Percentiles rank a stretch among this genome's conserved stretches.
Evolutionary conservation across 345 rosid species (phyloP).

Genomic region (Brassica napus): DNA sequence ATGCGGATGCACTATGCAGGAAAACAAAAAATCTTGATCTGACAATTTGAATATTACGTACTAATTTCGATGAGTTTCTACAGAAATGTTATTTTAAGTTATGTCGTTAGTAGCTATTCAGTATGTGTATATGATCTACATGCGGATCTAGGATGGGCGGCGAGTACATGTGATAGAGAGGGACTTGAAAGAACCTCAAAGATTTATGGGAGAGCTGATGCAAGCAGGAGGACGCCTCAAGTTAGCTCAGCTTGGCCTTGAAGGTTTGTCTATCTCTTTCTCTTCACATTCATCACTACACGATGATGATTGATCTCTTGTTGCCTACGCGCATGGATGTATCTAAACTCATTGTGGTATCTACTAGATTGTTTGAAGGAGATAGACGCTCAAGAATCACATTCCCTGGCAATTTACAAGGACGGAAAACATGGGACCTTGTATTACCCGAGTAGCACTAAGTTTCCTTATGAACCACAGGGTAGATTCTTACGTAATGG

Average conservation of each 20-base stretch:
- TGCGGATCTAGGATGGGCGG: conserved; percentile 60
- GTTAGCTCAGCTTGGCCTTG: conserved; percentile 62
- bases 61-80: background rate
- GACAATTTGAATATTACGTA: background rate
- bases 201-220: conserved; percentile 67
- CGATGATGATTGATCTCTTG: background rate
- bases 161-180: conserved; percentile 64
- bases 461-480: conserved; percentile 19
- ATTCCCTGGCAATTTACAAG: conserved; percentile 22
- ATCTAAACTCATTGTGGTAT: background rate
- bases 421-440: conserved; percentile 23
- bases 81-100: background rate
- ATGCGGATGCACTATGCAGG: background rate
- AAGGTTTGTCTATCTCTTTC: conserved; percentile 37
- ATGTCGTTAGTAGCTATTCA: background rate
- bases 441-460: conserved; percentile 21
- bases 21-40: background rate
- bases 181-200: conserved; percentile 60
- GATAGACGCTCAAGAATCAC: conserved; percentile 35
- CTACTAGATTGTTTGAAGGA: conserved; percentile 41
- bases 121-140: background rate
- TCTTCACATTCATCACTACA: background rate
- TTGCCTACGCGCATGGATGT: background rate
- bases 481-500: conserved; percentile 41
- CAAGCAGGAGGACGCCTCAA: conserved; percentile 69